These are phyloP conservation scores for Leccinum arenicola DNA, from an alignment of 768 basidiomycete species.

Conservation along the genomic window DNA sequence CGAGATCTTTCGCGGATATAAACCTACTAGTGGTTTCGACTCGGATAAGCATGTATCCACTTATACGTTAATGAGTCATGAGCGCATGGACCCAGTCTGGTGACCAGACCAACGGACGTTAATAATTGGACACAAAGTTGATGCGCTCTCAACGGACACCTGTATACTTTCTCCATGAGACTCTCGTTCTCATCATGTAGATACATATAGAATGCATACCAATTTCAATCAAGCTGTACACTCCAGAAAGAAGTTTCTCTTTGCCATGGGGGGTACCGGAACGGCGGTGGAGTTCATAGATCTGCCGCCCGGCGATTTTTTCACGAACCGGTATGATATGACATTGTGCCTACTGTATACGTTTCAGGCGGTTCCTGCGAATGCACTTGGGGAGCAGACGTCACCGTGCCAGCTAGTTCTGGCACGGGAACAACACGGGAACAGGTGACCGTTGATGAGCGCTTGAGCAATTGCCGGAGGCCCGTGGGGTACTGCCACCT, in stretches of 20 bases:
- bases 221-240: background rate
- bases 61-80: too few relatives aligned
- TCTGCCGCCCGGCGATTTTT: background rate
- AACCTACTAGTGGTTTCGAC: too few relatives aligned
- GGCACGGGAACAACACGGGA: too few relatives aligned
- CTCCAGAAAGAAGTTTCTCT: background rate
- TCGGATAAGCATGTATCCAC: too few relatives aligned
- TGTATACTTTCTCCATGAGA: background rate
- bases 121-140: too few relatives aligned
- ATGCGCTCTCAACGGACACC: background rate
- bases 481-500: too few relatives aligned
- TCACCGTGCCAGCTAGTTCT: background rate
- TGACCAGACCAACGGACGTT: too few relatives aligned
- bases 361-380: background rate
- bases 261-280: background rate
- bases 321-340: background rate
- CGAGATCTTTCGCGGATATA: too few relatives aligned
- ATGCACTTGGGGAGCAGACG: background rate
- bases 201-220: background rate
- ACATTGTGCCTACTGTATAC: too few relatives aligned
- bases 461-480: too few relatives aligned
- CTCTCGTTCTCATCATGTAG: background rate
- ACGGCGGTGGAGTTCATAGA: background rate
- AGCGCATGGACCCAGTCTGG: too few relatives aligned
- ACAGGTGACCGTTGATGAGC: too few relatives aligned